Percentiles rank a stretch among this genome's conserved stretches.
Conservation (phyloP, 257 asterid genomes). For the Hygrophila difformis region DNA sequence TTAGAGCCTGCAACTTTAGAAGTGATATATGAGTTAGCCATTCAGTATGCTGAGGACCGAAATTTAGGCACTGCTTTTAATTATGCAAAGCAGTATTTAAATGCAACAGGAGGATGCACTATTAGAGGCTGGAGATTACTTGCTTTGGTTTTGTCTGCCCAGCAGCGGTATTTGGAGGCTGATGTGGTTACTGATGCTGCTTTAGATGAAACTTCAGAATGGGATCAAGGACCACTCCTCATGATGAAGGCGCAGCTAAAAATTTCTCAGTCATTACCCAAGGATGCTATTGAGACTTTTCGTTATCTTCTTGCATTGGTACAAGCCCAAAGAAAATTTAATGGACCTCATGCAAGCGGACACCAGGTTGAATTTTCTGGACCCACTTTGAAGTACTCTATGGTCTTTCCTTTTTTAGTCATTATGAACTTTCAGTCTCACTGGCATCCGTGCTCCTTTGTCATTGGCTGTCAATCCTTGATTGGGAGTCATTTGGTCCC, state of each 20-base stretch:
- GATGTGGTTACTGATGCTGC: slow-evolving; percentile 91
- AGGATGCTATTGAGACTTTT: slow-evolving; percentile 79
- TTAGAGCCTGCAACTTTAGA: slow-evolving; percentile 74
- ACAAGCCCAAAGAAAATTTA: slow-evolving; percentile 80
- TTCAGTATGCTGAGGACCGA: slow-evolving; percentile 83
- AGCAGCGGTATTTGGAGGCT: slow-evolving; percentile 76
- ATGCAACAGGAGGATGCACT: slow-evolving; percentile 86
- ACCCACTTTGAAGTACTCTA: no score
- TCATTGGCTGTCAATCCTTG: no score
- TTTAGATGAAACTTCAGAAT: slow-evolving; percentile 82
- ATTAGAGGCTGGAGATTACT: slow-evolving; percentile 89
- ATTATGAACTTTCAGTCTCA: no score
- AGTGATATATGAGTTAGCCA: slow-evolving; percentile 70
- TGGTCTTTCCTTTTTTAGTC: no score
- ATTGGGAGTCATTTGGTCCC: no score
- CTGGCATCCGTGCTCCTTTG: no score
- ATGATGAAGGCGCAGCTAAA: slow-evolving; percentile 86
- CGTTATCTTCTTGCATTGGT: slow-evolving; percentile 87
- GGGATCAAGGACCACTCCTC: slow-evolving; percentile 96
- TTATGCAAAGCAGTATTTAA: slow-evolving; percentile 73
- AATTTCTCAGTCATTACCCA: slow-evolving; percentile 60
- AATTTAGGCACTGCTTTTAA: slow-evolving; percentile 77
- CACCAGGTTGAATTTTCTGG: slow-evolving; percentile 43
- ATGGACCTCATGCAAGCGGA: slow-evolving; percentile 46
- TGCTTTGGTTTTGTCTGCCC: slow-evolving; percentile 85